Evolutionary conservation across 108 stramenopile species (phyloP), one percentile per base, ranked within the genome.

Genomic region (Phaeodactylum tricornutum): DNA sequence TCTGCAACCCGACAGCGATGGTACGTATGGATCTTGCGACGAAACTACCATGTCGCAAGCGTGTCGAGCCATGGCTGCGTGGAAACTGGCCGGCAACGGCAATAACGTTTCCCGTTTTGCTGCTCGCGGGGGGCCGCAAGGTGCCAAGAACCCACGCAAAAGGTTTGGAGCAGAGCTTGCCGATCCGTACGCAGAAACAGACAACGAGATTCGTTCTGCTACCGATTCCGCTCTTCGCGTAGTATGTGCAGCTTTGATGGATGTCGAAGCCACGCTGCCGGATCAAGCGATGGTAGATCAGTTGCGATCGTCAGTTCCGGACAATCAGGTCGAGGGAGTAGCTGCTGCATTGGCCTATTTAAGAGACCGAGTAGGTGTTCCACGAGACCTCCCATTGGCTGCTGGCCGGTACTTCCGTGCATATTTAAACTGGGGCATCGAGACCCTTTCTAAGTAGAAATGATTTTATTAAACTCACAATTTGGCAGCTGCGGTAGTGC

Each of bases 141-240:
- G 87, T 22, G 49, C 80, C 27, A 59, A 66, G 37, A 89, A 89
- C 53, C 76, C 79, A 16, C 72, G 87, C 40, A 84, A 82, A 48
- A 59, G 70, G 15, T 89, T 89, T 68, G 79, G 75, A 9, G 87
- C 87, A 14, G 68, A 73, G 50, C 53, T 89, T 26, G 87, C 87
- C 1, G 87, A 89, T 62, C 87, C 87, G 0, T 89, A 89, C 43
- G 82, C 82, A 9, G 64, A 51, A 0, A 38, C 80, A 0, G 87
- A 89, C 47, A 46, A 58, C 9, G 35, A 48, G 6, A 21, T 82
- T 15, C 23, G 66, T 14, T 71, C 68, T 8, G 44, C 44, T 8
- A 83, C 81, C 11, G 83, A 89, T 26, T 55, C 36, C 1, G 80
- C 74, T 1, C 61, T 89, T 12, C 68, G 78, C 41, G 64, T 66